These are phyloP conservation scores for Chimonanthus praecox DNA, from an alignment of 164 flowering plant species.

Conservation along the genomic window DNA sequence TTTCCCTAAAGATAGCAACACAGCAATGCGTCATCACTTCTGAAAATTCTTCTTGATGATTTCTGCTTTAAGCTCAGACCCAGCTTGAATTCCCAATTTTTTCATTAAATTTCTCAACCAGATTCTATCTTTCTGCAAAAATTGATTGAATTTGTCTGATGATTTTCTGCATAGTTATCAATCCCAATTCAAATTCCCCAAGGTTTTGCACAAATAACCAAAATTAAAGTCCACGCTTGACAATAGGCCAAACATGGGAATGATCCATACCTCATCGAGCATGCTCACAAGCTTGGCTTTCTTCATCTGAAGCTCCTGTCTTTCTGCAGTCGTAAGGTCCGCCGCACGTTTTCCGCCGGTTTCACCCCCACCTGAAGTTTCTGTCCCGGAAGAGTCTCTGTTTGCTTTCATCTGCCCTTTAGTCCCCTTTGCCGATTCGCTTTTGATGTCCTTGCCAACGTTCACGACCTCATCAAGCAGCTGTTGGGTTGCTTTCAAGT, in stretches of 20 bases:
- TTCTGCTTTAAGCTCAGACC: background rate
- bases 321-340: slow-evolving; percentile 72
- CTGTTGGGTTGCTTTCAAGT: slow-evolving; percentile 80
- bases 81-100: background rate
- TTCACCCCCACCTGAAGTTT: slow-evolving; percentile 36
- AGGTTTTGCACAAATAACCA: background rate
- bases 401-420: slow-evolving; percentile 27
- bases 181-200: background rate
- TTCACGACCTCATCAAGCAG: slow-evolving; percentile 87
- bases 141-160: too few species aligned
- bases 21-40: too few species aligned
- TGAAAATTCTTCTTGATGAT: background rate
- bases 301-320: slow-evolving; percentile 97
- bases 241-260: background rate
- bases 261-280: slow-evolving; percentile 76
- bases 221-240: background rate
- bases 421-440: slow-evolving; percentile 26
- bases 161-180: background rate
- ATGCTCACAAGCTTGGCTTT: slow-evolving; percentile 86
- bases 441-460: slow-evolving; percentile 45
- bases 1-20: too few species aligned
- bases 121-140: too few species aligned
- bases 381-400: slow-evolving; percentile 32
- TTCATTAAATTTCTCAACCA: too few species aligned
- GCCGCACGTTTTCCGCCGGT: slow-evolving; percentile 27